Evolutionary conservation across 192 early-diverging fungal species (phyloP), one percentile per base, ranked within the genome.

Genomic region (Umbelopsis sp.): DNA sequence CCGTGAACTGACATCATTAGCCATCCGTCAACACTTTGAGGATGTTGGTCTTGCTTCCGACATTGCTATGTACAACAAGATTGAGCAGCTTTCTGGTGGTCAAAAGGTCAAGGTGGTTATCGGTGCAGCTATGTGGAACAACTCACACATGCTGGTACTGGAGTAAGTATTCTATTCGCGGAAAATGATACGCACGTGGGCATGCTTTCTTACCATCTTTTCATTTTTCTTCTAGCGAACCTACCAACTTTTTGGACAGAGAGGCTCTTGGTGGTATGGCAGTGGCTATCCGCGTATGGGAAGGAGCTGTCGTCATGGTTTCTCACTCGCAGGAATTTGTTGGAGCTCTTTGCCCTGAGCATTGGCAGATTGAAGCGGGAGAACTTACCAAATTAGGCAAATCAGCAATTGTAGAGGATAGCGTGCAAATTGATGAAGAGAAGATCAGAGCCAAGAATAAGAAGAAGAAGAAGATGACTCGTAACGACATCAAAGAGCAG

Each of bases 91-190:
- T n/a, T 92, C 90, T 50, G 92, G 90, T 44, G 92, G 92, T 65
- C 93, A 93, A 81, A 94, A 93, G 74, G 92, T 94, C 69, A 94
- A 94, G 84, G 91, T 93, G 45, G 93, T 94, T 29, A 88, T 94
- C 74, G 92, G 84, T 50, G 92, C 89, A 26, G 89, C 90, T 41
- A 92, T 94, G 91, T 93, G 93, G 92, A 88, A 90, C 77, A 87
- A 91, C 81, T 91, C 90, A 51, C 93, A 94, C 74, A 92, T 94
- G 84, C 77, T 94, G 43, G 88, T 94, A 31, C 76, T 94, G 38
- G 92, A 94, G 56, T 62, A 62, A 62, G 56, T 34, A 62, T 53
- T 53, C 38, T 41, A 41, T 41, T 41, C 38, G 38, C 38, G 7
- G 38, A 41, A 41, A 6, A 41, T n/a, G 4, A 41, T 11, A 38